Evolutionary conservation across 163 green algal species (phyloP), one percentile per base, ranked within the genome.

Genomic region (Scenedesmus sp.): DNA sequence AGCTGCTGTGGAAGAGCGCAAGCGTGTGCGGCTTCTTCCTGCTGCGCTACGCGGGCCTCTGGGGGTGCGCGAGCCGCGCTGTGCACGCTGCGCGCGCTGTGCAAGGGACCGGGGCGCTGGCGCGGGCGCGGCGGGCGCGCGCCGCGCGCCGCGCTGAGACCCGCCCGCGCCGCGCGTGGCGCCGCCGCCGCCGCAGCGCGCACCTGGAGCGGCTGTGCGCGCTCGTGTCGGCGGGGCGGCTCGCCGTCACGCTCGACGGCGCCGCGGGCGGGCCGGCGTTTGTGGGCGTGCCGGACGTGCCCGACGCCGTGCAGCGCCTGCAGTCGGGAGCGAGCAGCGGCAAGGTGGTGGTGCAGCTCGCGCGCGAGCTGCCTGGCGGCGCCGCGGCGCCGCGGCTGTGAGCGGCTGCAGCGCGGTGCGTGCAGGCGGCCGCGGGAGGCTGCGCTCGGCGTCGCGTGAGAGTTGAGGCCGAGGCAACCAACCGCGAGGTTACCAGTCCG

Each of bases 1-100:
- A 92, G 64, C 87, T 97, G 72, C 89, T 97, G 4, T 87, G 69
- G 73, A 93, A 91, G 56, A 85, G 58, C 33, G 86, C 91, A 24
- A 81, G 83, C 7, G 76, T 93, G 29, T 64, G 76, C 2, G 94
- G 94, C 13, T 98, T 98, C 87, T 98, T 98, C 87, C 86, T 98
- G 56, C 78, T 94, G 64, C 39, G 34, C 4, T 77, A 83, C 20
- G 75, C 75, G 3, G n/a, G 34, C 20, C 63, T 83, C 7, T 83
- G 89, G 72, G 75, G 70, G 79, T 71, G 53, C 65, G 58, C 31
- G 47, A 31, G 22, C 18, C 29, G 45, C 10, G 13, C 34, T 7
- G 33, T 53, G 9, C n/a, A 26, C 45, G 42, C n/a, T n/a, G 39
- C n/a, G n/a, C 22, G 4, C 24, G 24, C 45, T 22, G 63, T 26